A percentile compares a stretch with the other conserved stretches of the same genome.
These are phyloP conservation scores for Eucalyptus melliodora DNA, from an alignment of 345 rosid genomes.

Conservation along the genomic window DNA sequence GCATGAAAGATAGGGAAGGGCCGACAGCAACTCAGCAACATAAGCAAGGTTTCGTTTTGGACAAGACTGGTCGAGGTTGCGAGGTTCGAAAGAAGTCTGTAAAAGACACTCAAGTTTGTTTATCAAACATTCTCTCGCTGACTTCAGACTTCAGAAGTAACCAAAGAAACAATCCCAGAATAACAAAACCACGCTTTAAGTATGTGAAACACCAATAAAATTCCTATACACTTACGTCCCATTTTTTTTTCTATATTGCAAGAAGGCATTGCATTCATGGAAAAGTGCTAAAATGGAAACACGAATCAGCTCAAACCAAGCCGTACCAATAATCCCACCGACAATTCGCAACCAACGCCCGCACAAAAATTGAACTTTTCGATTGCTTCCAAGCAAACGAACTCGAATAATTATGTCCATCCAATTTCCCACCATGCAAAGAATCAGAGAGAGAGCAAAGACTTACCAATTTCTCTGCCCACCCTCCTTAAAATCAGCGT, in stretches of 20 bases:
- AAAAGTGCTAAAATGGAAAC: not conserved
- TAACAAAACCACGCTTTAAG: not conserved
- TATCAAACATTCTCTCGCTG: not conserved
- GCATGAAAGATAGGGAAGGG: not conserved
- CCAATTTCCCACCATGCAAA: not conserved
- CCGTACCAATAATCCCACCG: not conserved
- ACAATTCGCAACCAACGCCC: not conserved
- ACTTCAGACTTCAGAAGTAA: not conserved
- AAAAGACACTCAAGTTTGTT: not conserved
- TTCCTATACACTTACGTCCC: not conserved
- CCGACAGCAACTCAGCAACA: not conserved
- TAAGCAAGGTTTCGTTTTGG: not conserved
- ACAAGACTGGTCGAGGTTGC: not conserved
- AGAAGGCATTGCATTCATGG: not conserved
- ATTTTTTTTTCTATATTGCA: not conserved
- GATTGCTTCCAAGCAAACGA: not conserved
- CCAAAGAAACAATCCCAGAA: not conserved
- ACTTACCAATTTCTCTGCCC: conserved; percentile 90
- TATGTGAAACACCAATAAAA: not conserved
- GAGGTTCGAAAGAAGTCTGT: not conserved
- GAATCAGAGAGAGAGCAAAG: not conserved
- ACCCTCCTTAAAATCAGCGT: conserved; percentile 82
- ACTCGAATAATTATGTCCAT: not conserved
- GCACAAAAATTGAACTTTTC: not conserved
- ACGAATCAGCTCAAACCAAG: not conserved